Base-by-base conservation (phyloP, 306 rosid species). In the Vigna unguiculata region DNA sequence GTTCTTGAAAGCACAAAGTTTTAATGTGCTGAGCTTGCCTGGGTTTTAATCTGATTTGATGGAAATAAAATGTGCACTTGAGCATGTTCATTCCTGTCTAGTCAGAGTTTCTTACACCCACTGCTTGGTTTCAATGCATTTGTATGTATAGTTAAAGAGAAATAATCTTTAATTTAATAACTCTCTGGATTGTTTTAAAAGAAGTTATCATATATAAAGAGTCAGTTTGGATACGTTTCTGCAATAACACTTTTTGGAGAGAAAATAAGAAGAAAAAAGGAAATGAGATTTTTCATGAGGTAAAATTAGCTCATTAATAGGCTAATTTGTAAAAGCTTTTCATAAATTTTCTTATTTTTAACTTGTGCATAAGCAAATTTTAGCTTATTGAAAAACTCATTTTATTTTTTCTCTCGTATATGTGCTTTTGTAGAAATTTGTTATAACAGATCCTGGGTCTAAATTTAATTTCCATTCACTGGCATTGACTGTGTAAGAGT, bases 11-110 rank as follows among this genome's bases (percentile, higher is more conserved):
- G 38, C 38, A 14, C 10, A 58, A 25, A 24, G 7, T 59, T 28
- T 15, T 30, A 16, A 59, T 55, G 3, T 12, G 43, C 21, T 59
- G 12, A 59, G 15, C 7, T 59, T 28, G 9, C 36, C 16, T 13
- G 11, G 21, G 65, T 59, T 58, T 58, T 59, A 59, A 30, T 38
- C 32, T 66, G 34, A 49, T 28, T 14, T 59, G 58, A 64, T 71
- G 58, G 49, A 55, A 77, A 24, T 36, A 71, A 62, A 60, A 14
- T 43, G 55, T 77, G 28, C 28, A 20, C 28, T 53, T 19, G 59
- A 8, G 65, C 25, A 55, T 51, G 59, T 16, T 72, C 22, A 67
- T 25, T 45, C 17, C 54, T 16, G 46, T 17, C 19, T 9, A 32
- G 38, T 25, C 60, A 19, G 47, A 65, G 61, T 66, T 78, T 57